A percentile compares a stretch with the other conserved stretches of the same genome.
These are phyloP conservation scores for Colletotrichum liaoningense DNA, from an alignment of 2,329 filamentous ascomycete genomes.

Conservation along the genomic window DNA sequence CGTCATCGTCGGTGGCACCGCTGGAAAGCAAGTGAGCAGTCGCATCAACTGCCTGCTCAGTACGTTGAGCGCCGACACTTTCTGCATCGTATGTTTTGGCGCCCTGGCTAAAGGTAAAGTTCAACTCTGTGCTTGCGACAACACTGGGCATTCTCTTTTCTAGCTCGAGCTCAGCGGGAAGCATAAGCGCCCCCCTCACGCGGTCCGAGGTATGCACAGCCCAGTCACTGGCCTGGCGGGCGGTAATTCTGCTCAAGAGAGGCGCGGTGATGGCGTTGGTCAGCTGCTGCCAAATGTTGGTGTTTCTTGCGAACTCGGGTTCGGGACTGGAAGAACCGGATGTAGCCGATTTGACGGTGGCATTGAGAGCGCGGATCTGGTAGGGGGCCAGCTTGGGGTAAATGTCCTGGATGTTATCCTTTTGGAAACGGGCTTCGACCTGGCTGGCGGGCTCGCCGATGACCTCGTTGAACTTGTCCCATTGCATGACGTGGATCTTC, in stretches of 20 bases:
- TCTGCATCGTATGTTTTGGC: slow-evolving; percentile 55
- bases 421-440: slow-evolving; percentile 58
- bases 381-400: slow-evolving; percentile 59
- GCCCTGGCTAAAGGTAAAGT: slow-evolving; percentile 59
- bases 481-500: slow-evolving; percentile 60
- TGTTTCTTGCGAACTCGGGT: slow-evolving; percentile 39
- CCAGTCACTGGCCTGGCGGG: slow-evolving; percentile 56
- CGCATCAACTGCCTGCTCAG: slow-evolving; percentile 59
- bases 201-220: slow-evolving; percentile 65
- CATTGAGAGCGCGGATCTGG: slow-evolving; percentile 46
- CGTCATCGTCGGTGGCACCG: slow-evolving; percentile 50
- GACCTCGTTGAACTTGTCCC: slow-evolving; percentile 67
- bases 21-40: slow-evolving; percentile 57
- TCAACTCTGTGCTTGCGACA: slow-evolving; percentile 51
- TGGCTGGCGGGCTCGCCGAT: slow-evolving; percentile 59
- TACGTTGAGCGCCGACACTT: slow-evolving; percentile 50
- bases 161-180: slow-evolving; percentile 53
- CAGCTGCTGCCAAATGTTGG: slow-evolving; percentile 63
- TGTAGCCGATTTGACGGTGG: slow-evolving; percentile 11
- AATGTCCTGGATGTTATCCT: slow-evolving; percentile 51
- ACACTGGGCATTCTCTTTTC: slow-evolving; percentile 50
- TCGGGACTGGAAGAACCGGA: slow-evolving; percentile 36
- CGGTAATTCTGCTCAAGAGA: slow-evolving; percentile 61
- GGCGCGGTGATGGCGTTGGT: slow-evolving; percentile 58
- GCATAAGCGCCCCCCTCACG: slow-evolving; percentile 54